phyloP scores from a whole-genome alignment of 2,329 filamentous ascomycete species.

The Teratosphaeria gauchensis region DNA sequence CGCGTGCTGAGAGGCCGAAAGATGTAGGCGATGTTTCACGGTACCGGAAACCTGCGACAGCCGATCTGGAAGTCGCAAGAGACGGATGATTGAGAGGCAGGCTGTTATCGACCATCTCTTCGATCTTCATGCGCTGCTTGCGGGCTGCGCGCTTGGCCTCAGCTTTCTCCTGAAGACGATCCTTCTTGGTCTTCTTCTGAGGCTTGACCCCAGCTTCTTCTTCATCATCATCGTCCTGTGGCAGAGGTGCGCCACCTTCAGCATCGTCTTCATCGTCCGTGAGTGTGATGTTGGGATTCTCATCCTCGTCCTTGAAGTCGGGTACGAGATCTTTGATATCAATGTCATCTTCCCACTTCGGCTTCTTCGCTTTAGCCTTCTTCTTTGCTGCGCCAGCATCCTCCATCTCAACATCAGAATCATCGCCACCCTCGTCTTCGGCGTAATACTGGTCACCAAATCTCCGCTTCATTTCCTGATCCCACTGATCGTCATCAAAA shows the following conservation, averaged over 20 bases:
- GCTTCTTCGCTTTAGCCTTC: conserved; percentile 62
- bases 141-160: conserved; percentile 63
- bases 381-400: conserved; percentile 32
- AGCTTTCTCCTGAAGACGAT: conserved; percentile 32
- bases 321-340: conserved; percentile 89
- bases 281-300: conserved; percentile 45
- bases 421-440: conserved; percentile 42
- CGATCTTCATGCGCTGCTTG: conserved; percentile 71
- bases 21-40: conserved; percentile 84
- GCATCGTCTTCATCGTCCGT: conserved; percentile 43
- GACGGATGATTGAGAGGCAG: conserved; percentile 62
- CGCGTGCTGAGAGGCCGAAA: conserved; percentile 79
- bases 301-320: conserved; percentile 64
- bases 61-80: conserved; percentile 42
- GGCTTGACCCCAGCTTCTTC: conserved; percentile 26
- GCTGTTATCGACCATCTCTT: conserved; percentile 69
- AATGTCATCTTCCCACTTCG: conserved; percentile 92
- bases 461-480: conserved; percentile 74
- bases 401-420: conserved; percentile 35
- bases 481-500: conserved; percentile 86
- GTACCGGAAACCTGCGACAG: conserved; percentile 64
- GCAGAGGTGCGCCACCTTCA: conserved; percentile 21
- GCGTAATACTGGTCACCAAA: conserved; percentile 92
- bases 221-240: conserved; percentile 26
- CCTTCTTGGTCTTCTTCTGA: conserved; percentile 36